Conservation (phyloP, 2,329 filamentous ascomycete genomes). For the Thelonectria olida region DNA sequence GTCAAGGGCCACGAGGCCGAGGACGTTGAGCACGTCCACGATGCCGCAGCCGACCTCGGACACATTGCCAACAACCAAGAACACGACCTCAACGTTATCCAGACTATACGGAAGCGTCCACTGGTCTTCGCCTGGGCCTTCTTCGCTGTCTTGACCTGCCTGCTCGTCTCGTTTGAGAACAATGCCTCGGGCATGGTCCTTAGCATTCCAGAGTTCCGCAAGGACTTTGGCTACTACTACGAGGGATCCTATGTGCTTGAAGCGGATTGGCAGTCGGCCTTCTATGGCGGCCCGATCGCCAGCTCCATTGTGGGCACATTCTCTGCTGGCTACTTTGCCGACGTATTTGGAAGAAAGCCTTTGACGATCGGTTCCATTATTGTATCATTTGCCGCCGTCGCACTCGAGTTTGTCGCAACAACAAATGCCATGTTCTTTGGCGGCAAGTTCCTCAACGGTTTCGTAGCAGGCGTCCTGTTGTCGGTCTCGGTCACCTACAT, state of each 20-base stretch:
- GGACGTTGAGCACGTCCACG: slow-evolving; percentile 18
- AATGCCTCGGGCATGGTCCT: slow-evolving; percentile 20
- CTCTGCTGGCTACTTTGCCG: slow-evolving; percentile 10
- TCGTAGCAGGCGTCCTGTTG: slow-evolving; percentile 43
- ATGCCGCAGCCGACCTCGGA: slow-evolving; percentile 12
- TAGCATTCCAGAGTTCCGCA: slow-evolving; percentile 24
- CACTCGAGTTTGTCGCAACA: slow-evolving; percentile 52
- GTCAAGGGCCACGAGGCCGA: slow-evolving; percentile 16
- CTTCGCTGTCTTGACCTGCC: slow-evolving; percentile 19
- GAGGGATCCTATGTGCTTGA: slow-evolving; percentile 19
- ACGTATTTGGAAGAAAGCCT: slow-evolving; percentile 15
- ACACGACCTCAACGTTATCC: slow-evolving; percentile 16
- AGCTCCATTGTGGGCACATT: slow-evolving; percentile 19
- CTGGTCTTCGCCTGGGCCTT: slow-evolving; percentile 17
- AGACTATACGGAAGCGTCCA: slow-evolving; percentile 20
- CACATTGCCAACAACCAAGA: slow-evolving; percentile 23
- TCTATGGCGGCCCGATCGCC: slow-evolving; percentile 18
- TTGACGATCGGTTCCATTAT: slow-evolving; percentile 13
- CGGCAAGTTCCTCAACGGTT: slow-evolving; percentile 54
- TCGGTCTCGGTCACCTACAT: slow-evolving; percentile 43
- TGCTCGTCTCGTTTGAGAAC: slow-evolving; percentile 25
- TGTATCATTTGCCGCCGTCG: slow-evolving; percentile 22
- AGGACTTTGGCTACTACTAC: slow-evolving; percentile 27
- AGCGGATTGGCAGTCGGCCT: slow-evolving; percentile 19
- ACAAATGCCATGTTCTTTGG: slow-evolving; percentile 51